Base-by-base conservation (phyloP, 2,329 filamentous ascomycete genomes). In the Teratosphaeria destructans region DNA sequence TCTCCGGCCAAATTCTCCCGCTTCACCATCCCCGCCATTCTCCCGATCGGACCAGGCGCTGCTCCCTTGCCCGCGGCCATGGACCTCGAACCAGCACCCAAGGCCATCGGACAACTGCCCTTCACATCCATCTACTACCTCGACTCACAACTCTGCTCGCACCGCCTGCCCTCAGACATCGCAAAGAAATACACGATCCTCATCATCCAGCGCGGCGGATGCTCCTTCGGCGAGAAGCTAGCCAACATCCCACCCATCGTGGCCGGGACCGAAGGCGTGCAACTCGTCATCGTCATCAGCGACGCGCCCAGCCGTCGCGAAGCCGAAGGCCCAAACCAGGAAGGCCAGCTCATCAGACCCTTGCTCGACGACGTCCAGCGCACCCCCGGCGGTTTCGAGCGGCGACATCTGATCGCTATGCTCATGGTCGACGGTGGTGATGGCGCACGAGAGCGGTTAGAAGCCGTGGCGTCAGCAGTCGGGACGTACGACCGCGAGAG, bases 151-250 rank as follows among this genome's bases (percentile, higher is more conserved):
- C 82, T 85, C 10, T 94, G 93, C 72, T 77, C 80, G 76, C 26
- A 65, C 54, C 73, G 79, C 61, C 73, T 90, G 57, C 73, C 83
- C 12, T 66, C 77, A 1, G 72, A 77, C 7, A 73, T 85, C 3
- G 79, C 78, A 0, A 78, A 77, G 49, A 75, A 72, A 1, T 75
- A 95, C 74, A 86, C 96, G 57, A 79, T 97, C 61, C 85, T 99
- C 61, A 82, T 96, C 56, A 80, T 97, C 67, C 85, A 83, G 32
- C 85, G 94, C 5, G 93, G 94, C 47, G 85, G 84, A 0, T 99
- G 94, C 76, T 87, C 82, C 27, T 97, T 97, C 73, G 86, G 83
- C 39, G 77, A 87, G 32, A 99, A 99, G 73, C 76, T 97, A 0
- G 80, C 82, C 57, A 92, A 90, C 64, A 91, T 97, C n/a, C 91